Evolutionary conservation across 192 early-diverging fungal genomes (phyloP).

Genomic region (Spizellomyces sp.): DNA sequence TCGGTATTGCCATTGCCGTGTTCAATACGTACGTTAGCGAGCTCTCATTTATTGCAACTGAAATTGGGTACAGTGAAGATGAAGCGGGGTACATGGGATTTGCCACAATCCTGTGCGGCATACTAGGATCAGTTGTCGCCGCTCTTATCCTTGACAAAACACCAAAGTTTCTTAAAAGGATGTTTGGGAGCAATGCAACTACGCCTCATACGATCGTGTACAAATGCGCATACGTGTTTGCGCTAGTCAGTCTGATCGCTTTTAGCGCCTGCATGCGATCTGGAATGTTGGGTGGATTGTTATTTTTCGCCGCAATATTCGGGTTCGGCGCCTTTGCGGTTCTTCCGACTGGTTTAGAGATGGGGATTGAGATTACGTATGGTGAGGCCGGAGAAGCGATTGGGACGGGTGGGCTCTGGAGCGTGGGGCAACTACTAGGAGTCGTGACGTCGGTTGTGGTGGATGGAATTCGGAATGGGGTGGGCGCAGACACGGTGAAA

Average conservation of each 20-base stretch:
- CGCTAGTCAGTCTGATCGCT: slow-evolving; percentile 4
- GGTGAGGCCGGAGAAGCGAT: slow-evolving; percentile 12
- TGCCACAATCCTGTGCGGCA: slow-evolving; percentile 15
- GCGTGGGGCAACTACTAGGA: slow-evolving; percentile 8
- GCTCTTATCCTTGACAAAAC: slow-evolving; percentile 9
- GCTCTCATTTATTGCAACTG: slow-evolving; percentile 5
- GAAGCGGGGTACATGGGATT: slow-evolving; percentile 24
- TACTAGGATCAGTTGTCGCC: slow-evolving; percentile 17
- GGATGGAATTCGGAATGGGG: slow-evolving; percentile 9
- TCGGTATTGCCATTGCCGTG: slow-evolving; percentile 17
- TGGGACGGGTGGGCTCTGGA: slow-evolving; percentile 18
- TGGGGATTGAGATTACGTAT: slow-evolving; percentile 19
- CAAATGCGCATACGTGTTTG: not conserved
- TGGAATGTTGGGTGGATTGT: not conserved
- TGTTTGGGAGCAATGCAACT: no score
- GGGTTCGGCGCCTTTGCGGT: slow-evolving; percentile 26
- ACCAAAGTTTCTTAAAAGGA: not conserved
- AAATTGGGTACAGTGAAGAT: slow-evolving; percentile 12
- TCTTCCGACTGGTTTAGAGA: slow-evolving; percentile 14
- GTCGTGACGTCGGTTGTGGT: slow-evolving; percentile 16
- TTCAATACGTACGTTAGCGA: slow-evolving; percentile 18
- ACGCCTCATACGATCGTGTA: no score
- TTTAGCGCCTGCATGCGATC: slow-evolving; percentile 11
- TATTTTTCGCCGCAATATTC: slow-evolving; percentile 12
- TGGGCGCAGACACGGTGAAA: not conserved